Evolutionary conservation across 2,329 filamentous ascomycete species (phyloP).

Genomic region (Conoideocrella luteorostrata): DNA sequence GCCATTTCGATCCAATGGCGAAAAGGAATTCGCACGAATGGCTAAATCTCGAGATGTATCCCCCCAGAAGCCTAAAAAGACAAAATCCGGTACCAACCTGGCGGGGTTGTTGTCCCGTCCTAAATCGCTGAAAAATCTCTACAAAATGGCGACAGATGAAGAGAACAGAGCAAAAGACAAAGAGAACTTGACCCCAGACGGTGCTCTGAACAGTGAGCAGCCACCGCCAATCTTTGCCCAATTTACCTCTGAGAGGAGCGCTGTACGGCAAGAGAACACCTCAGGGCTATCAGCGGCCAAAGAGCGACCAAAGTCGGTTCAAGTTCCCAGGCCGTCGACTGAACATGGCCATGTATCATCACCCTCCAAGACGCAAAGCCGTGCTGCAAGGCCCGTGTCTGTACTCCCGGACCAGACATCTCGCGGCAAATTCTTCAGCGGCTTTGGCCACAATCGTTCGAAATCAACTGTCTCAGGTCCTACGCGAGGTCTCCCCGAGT

Average conservation of each 20-base stretch:
- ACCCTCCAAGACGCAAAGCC: conserved; percentile 19
- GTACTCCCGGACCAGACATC: conserved; percentile 26
- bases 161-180: conserved; percentile 60
- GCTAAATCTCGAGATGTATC: conserved; percentile 40
- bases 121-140: conserved; percentile 65
- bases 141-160: conserved; percentile 47
- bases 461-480: conserved; percentile 30
- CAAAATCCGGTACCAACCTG: conserved; percentile 80
- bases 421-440: conserved; percentile 29
- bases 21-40: conserved; percentile 25
- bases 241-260: conserved; percentile 39
- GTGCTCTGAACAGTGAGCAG: conserved; percentile 16
- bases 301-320: conserved; percentile 46
- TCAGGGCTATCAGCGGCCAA: conserved; percentile 21
- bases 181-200: conserved; percentile 66
- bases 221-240: conserved; percentile 76
- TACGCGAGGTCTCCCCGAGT: conserved; percentile 37
- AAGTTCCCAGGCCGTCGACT: conserved; percentile 23
- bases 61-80: conserved; percentile 64
- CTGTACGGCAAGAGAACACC: conserved; percentile 2
- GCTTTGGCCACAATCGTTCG: conserved; percentile 30
- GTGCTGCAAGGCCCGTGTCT: conserved; percentile 30
- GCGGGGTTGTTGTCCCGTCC: conserved; percentile 66
- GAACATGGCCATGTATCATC: conserved; percentile 13
- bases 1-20: conserved; percentile 36